Evolutionary conservation across 2,329 filamentous ascomycete genomes (phyloP).

Genomic region (Fusarium euwallaceae): DNA sequence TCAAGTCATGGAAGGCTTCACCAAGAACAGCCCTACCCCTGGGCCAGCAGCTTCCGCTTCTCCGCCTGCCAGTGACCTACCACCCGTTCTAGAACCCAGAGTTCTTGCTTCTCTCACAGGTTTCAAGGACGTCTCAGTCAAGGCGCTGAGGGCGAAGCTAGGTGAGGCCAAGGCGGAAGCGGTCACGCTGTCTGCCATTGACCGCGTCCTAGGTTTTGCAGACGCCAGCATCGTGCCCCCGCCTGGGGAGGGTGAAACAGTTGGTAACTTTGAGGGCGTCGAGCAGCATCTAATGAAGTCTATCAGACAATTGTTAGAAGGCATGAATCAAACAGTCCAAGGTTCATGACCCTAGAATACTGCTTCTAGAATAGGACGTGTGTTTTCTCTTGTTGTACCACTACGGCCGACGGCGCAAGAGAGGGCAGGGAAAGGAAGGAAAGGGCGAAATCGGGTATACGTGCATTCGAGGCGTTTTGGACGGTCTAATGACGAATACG

Average conservation of each 20-base stretch:
- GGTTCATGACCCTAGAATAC: conserved; percentile 14
- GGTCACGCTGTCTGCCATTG: conserved; percentile 63
- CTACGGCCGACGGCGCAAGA: not conserved
- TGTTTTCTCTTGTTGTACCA: conserved; percentile 1
- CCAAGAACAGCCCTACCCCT: conserved; percentile 53
- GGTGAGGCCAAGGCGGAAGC: conserved; percentile 60
- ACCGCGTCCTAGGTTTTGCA: conserved; percentile 63
- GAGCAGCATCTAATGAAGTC: conserved; percentile 59
- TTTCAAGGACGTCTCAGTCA: conserved; percentile 62
- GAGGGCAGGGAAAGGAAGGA: conserved; percentile 8
- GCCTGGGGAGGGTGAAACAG: conserved; percentile 49
- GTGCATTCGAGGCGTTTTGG: conserved; percentile 43
- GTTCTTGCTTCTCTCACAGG: conserved; percentile 58
- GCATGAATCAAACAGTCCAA: conserved; percentile 56
- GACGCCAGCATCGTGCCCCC: conserved; percentile 57
- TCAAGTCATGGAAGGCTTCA: conserved; percentile 60
- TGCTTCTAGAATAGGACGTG: not conserved
- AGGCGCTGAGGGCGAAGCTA: conserved; percentile 56
- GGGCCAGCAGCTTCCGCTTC: conserved; percentile 45
- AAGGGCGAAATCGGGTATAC: conserved; percentile 24
- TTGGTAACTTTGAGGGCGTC: conserved; percentile 54
- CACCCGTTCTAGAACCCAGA: conserved; percentile 54
- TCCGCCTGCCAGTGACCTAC: conserved; percentile 38
- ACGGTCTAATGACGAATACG: conserved; percentile 44
- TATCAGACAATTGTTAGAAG: conserved; percentile 54